Conservation (phyloP, 208 protist species). For the Crithidia fasciculata region DNA sequence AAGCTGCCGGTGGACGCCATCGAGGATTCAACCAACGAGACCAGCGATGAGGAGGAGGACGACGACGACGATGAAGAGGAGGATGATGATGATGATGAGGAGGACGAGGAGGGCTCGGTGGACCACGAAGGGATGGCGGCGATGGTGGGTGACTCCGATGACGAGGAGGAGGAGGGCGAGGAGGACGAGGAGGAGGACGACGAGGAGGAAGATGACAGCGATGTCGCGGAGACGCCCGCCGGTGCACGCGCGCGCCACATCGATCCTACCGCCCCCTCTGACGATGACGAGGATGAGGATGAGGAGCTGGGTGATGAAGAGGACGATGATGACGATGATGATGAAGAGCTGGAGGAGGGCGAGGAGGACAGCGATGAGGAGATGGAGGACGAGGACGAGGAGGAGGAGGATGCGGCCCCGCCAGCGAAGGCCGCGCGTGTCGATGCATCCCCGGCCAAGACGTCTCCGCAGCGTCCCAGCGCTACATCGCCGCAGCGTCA, state of each 20-base stretch:
- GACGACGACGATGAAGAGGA: conserved; percentile 33
- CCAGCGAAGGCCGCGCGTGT: conserved; percentile 38
- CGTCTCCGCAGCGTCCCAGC: conserved; percentile 11
- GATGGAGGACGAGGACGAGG: conserved; percentile 18
- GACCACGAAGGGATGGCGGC: conserved; percentile 47
- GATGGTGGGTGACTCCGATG: conserved; percentile 44
- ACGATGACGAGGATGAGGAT: conserved; percentile 45
- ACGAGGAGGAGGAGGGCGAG: conserved; percentile 52
- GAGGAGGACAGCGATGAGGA: conserved; percentile 35
- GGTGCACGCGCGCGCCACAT: conserved; percentile 12
- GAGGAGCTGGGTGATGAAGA: conserved; percentile 32
- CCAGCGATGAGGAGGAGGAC: conserved; percentile 2
- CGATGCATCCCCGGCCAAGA: conserved; percentile 26
- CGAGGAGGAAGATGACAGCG: conserved; percentile 40
- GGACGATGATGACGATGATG: conserved; percentile 18
- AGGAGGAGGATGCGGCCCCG: conserved; percentile 26
- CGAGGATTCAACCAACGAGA: conserved; percentile 3
- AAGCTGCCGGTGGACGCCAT: conserved; percentile 36
- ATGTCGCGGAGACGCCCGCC: conserved; percentile 22
- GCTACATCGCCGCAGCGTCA: neutral
- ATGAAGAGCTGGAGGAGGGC: conserved; percentile 31
- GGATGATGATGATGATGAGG: conserved; percentile 30
- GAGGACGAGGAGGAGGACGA: conserved; percentile 44
- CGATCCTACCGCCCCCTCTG: conserved; percentile 32
- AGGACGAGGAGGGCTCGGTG: conserved; percentile 36